Percentiles rank a stretch among this genome's conserved stretches.
phyloP scores from a whole-genome alignment of 139 green algal species.

The Protoeuglena noctilucae region DNA sequence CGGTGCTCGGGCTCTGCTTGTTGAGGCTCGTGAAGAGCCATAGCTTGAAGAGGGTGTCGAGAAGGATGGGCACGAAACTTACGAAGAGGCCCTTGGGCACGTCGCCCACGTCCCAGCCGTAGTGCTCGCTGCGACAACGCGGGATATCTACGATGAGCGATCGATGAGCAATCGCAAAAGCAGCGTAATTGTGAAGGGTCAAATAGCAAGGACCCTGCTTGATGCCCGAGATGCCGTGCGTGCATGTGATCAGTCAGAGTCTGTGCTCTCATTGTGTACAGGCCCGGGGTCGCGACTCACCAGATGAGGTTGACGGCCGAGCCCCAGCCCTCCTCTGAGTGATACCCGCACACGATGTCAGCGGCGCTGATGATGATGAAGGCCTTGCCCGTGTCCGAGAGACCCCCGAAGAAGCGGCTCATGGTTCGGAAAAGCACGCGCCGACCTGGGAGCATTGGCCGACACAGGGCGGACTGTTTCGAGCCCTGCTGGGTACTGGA shows the following conservation, averaged over 20 bases:
- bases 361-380: constrained; percentile 73
- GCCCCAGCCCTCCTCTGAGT: constrained; percentile 85
- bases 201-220: constrained; percentile 23
- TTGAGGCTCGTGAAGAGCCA: constrained; percentile 81
- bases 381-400: constrained; percentile 77
- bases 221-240: background rate
- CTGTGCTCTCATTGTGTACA: background rate
- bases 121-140: background rate
- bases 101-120: too few species aligned
- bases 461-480: background rate
- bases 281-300: constrained; percentile 8
- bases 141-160: background rate
- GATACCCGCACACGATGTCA: constrained; percentile 79
- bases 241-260: background rate
- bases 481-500: background rate
- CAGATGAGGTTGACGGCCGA: constrained; percentile 49
- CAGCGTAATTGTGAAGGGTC: constrained; percentile 12
- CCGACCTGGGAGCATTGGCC: constrained; percentile 7
- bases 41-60: constrained; percentile 82
- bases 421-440: constrained; percentile 40
- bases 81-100: too few species aligned
- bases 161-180: background rate
- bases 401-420: constrained; percentile 53
- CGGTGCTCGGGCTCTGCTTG: constrained; percentile 50
- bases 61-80: constrained; percentile 52